A percentile compares a stretch with the other conserved stretches of the same genome.
These are phyloP conservation scores for Metschnikowia sp. DNA, from an alignment of 805 yeast genomes.

Conservation along the genomic window DNA sequence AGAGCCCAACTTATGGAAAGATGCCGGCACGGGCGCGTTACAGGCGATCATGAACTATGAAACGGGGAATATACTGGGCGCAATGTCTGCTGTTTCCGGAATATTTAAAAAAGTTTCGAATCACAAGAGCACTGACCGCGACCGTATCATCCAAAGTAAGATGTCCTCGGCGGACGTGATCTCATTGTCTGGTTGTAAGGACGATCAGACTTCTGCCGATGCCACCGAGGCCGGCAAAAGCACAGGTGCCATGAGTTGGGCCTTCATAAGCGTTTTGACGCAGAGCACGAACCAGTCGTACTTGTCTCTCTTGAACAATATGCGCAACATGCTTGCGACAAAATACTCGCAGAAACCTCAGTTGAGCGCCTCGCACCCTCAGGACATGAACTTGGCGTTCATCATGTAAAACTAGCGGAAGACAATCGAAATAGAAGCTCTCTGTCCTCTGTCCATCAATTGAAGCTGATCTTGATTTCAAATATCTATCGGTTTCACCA, in stretches of 20 bases:
- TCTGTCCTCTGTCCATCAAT: no score
- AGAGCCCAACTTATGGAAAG: conserved; percentile 76
- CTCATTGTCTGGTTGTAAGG: conserved; percentile 78
- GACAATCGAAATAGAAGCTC: no score
- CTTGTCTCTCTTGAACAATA: conserved; percentile 63
- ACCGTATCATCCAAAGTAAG: conserved; percentile 46
- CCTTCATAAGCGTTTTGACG: conserved; percentile 63
- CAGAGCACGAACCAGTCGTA: conserved; percentile 66
- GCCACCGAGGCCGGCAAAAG: conserved; percentile 66
- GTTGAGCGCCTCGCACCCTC: conserved; percentile 76
- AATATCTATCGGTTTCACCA: no score
- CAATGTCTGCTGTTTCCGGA: conserved; percentile 33
- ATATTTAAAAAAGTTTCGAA: conserved; percentile 31
- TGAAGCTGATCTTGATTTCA: no score
- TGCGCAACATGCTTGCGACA: conserved; percentile 58
- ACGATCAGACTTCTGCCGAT: conserved; percentile 77
- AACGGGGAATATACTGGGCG: conserved; percentile 35
- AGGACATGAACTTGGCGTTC: conserved; percentile 50
- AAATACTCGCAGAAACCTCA: conserved; percentile 84
- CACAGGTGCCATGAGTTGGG: conserved; percentile 85
- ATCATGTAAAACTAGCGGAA: conserved; percentile 11
- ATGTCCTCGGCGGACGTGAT: conserved; percentile 76
- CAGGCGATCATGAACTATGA: conserved; percentile 22
- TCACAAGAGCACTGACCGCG: conserved; percentile 19
- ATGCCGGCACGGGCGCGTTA: conserved; percentile 66